Evolutionary conservation across 352 stramenopile genomes (phyloP), one percentile per base, ranked within the genome.

Genomic region (Phytophthora tubulina): DNA sequence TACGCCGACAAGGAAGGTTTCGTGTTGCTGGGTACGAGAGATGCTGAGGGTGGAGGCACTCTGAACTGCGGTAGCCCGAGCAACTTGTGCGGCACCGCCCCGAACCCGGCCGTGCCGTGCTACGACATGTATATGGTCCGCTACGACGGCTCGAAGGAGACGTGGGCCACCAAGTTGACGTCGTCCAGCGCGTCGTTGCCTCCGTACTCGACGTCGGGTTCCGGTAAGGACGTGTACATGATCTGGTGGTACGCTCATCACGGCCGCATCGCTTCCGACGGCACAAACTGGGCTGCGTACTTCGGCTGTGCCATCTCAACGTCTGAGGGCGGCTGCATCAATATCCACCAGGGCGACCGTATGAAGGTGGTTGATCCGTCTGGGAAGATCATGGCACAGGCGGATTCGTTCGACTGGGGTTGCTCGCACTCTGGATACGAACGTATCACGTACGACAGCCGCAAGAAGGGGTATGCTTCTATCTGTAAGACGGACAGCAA

Each of bases 401-500:
- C 46, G 33, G 79, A 81, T 63, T 76, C 79, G 39, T 89, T 89
- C 45, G 77, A 84, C 60, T 86, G 77, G 72, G 81, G 81, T 30
- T 89, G 79, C 71, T 89, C 81, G 51, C 79, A 89, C 75, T 89
- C 79, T 2, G 79, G 64, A 13, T 89, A 88, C 75, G 81, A 89
- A 59, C 81, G 81, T 39, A 76, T 89, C 63, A 77, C 81, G 56
- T 89, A 84, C 63, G 81, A 87, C 68, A 74, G 68, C 45, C 79
- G 79, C 44, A 72, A 57, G 31, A 70, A 81, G 9, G 57, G 80
- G 35, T 88, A 84, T 53, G 79, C 78, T 9, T 75, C 71, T 46
- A 86, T 88, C 61, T 86, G 82, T 38, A 90, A 88, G 76, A 90
- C 82, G 30, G 82, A 90, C 80, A 86, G 66, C 78, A 87, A 85